These are phyloP conservation scores for Acanthamoeba quina DNA, from an alignment of 208 protist species.

Conservation along the genomic window DNA sequence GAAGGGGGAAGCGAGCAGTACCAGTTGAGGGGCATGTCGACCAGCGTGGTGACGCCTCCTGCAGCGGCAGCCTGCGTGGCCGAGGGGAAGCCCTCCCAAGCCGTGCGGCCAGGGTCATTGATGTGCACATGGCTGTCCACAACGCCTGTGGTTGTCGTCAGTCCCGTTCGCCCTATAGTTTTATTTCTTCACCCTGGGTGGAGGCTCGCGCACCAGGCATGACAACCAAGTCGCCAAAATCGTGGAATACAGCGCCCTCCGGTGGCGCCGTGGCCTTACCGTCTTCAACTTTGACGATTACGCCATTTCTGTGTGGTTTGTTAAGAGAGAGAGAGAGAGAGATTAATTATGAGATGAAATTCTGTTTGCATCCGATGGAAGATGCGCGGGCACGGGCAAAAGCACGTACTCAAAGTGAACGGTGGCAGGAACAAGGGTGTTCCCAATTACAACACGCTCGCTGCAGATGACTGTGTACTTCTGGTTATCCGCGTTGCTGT, in stretches of 20 bases:
- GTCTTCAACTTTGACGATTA: slow-evolving; percentile 42
- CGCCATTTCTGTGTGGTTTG: background rate
- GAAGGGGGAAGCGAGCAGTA: background rate
- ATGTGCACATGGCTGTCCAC: slow-evolving; percentile 86
- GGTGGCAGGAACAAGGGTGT: slow-evolving; percentile 16
- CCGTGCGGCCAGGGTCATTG: slow-evolving; percentile 83
- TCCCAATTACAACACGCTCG: slow-evolving; percentile 20
- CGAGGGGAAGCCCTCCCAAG: slow-evolving; percentile 82
- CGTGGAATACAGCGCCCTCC: slow-evolving; percentile 18
- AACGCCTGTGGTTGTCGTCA: slow-evolving; percentile 52
- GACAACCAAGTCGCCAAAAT: slow-evolving; percentile 29
- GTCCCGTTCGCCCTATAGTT: background rate
- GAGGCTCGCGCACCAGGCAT: background rate
- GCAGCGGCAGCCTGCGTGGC: slow-evolving; percentile 82
- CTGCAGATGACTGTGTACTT: slow-evolving; percentile 33
- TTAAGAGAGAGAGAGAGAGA: too few relatives aligned
- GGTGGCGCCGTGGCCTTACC: background rate
- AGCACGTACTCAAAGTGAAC: slow-evolving; percentile 15
- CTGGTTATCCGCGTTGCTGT: background rate
- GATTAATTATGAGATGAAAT: background rate
- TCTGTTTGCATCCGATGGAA: background rate
- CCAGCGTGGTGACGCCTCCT: slow-evolving; percentile 83
- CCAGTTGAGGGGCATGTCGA: slow-evolving; percentile 85
- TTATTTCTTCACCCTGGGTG: background rate
- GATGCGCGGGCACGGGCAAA: background rate